These are phyloP conservation scores for Xylaria grammica DNA, from an alignment of 495 filamentous ascomycete genomes.

Conservation along the genomic window DNA sequence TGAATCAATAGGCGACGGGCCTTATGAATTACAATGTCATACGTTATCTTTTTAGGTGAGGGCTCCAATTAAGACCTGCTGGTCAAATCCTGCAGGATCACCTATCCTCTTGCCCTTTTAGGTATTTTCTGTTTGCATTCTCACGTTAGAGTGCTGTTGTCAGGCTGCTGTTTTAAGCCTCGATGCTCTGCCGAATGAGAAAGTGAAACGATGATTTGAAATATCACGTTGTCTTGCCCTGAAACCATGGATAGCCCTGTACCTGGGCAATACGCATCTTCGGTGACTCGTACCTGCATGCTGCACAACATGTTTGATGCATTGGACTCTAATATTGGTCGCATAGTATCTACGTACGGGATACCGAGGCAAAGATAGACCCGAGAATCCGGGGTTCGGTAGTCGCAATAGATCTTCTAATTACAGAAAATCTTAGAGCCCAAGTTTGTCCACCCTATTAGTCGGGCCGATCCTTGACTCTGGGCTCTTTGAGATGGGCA, in stretches of 20 bases:
- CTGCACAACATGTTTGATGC: neutral
- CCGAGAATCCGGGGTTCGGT: neutral
- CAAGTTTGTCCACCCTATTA: neutral
- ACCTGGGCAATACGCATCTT: neutral
- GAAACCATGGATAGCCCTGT: neutral
- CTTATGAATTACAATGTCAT: neutral
- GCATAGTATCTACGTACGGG: neutral
- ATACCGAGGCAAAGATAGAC: neutral
- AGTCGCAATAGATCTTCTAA: neutral
- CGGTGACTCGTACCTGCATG: constrained; percentile 13
- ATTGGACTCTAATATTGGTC: neutral
- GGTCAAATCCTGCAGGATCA: constrained; percentile 13
- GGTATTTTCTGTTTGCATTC: neutral
- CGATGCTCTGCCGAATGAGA: neutral
- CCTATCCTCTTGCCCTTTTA: constrained; percentile 15
- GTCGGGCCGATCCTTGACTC: neutral
- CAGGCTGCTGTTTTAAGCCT: constrained; percentile 7
- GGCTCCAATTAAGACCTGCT: neutral
- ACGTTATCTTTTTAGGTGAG: neutral
- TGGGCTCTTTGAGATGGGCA: too few relatives aligned
- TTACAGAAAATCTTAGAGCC: neutral
- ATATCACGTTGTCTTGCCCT: constrained; percentile 10
- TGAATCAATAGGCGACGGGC: neutral
- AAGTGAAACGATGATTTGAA: constrained; percentile 9
- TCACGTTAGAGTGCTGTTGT: constrained; percentile 5